phyloP scores from a whole-genome alignment of 768 basidiomycete species.

The Boletus reticuloceps region DNA sequence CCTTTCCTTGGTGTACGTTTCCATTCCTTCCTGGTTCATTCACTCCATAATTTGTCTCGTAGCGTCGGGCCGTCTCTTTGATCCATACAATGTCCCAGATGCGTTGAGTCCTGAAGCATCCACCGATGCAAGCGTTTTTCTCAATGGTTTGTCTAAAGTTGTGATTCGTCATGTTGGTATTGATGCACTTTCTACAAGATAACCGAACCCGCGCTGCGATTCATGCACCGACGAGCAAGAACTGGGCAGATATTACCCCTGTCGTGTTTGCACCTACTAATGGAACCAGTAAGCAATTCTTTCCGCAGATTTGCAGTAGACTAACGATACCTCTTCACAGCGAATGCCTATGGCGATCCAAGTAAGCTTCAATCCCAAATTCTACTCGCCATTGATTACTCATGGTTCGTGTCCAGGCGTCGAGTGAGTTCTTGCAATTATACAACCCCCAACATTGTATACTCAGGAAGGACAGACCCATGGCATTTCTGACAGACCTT shows the following conservation, averaged over 20 bases:
- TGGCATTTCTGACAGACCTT: background rate
- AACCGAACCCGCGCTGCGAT: background rate
- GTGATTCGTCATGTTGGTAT: background rate
- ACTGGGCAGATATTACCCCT: background rate
- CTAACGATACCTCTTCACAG: background rate
- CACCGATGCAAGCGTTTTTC: conserved; percentile 49
- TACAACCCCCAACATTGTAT: background rate
- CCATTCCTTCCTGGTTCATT: background rate
- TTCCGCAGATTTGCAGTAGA: background rate
- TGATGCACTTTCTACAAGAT: background rate
- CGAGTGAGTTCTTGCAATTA: background rate
- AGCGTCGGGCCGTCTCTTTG: conserved; percentile 31
- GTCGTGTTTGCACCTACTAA: too few species aligned
- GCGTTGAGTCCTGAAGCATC: conserved; percentile 40
- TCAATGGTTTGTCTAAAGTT: conserved; percentile 42
- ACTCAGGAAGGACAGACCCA: background rate
- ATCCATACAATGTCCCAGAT: conserved; percentile 45
- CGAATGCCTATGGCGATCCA: background rate
- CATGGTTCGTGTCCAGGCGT: background rate
- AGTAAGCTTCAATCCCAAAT: background rate
- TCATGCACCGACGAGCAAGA: background rate
- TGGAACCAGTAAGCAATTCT: too few species aligned
- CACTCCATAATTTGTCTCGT: background rate
- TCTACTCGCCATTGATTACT: too few species aligned
- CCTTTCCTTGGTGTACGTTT: conserved; percentile 51